Evolutionary conservation across 2,329 filamentous ascomycete species (phyloP).

Genomic region (Drechslerella stenobrocha): DNA sequence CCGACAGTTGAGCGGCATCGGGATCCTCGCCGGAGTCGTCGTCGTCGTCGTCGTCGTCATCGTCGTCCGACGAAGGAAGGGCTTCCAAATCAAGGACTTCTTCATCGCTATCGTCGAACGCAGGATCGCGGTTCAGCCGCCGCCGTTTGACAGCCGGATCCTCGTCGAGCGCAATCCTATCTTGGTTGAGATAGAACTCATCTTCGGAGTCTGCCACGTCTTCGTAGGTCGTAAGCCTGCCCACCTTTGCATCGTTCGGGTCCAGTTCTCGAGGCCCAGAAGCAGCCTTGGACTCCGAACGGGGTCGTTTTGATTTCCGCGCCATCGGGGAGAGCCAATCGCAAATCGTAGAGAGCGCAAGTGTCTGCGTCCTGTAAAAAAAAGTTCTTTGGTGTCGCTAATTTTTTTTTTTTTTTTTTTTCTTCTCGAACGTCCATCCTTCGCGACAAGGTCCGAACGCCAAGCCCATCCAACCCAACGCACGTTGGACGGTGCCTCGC

Average conservation of each 20-base stretch:
- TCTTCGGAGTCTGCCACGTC: constrained; percentile 93
- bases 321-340: constrained; percentile 58
- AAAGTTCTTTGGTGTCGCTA: not conserved
- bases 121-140: constrained; percentile 61
- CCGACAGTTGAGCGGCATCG: constrained; percentile 67
- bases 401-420: constrained; percentile 16
- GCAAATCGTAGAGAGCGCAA: not conserved
- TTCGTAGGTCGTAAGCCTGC: constrained; percentile 59
- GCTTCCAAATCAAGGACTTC: constrained; percentile 48
- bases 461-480: constrained; percentile 3
- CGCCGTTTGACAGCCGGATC: constrained; percentile 74
- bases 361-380: no score
- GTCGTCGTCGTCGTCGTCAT: constrained; percentile 53
- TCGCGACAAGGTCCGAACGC: not conserved
- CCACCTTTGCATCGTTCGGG: constrained; percentile 65
- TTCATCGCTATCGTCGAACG: constrained; percentile 53
- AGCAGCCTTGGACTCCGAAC: constrained; percentile 56
- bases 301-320: constrained; percentile 71
- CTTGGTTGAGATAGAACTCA: constrained; percentile 83
- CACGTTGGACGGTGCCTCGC: not conserved
- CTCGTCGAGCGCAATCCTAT: constrained; percentile 84
- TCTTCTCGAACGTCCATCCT: no score
- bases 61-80: constrained; percentile 48
- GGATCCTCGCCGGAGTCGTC: constrained; percentile 58
- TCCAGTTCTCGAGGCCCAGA: constrained; percentile 62